phyloP scores from a whole-genome alignment of 1,284 basidiomycete genomes.

The Ceratobasidium sp. region DNA sequence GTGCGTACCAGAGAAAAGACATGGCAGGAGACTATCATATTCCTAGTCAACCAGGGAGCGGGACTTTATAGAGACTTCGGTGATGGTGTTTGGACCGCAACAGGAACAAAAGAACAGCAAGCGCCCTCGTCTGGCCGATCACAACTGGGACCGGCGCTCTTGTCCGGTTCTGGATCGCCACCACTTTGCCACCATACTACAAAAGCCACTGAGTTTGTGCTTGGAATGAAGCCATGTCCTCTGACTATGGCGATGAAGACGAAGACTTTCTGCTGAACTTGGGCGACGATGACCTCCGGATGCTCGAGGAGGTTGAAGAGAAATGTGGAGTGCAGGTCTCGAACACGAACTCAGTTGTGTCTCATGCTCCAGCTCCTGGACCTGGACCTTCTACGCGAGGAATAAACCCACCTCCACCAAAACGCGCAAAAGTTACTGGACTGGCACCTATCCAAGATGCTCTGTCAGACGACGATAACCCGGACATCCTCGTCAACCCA shows the following conservation, averaged over 20 bases:
- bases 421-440: conserved; percentile 18
- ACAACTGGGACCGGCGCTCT: not conserved
- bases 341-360: not conserved
- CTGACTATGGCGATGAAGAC: conserved; percentile 32
- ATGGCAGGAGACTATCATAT: not conserved
- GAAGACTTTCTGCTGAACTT: conserved; percentile 20
- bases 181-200: not conserved
- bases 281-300: conserved; percentile 30
- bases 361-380: not conserved
- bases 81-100: conserved; percentile 8
- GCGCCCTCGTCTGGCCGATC: not conserved
- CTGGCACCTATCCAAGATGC: not conserved
- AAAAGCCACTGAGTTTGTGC: not conserved
- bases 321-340: conserved; percentile 14
- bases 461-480: conserved; percentile 8
- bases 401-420: conserved; percentile 15
- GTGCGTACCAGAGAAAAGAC: conserved; percentile 12
- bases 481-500: conserved; percentile 25
- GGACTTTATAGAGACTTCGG: not conserved
- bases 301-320: conserved; percentile 26
- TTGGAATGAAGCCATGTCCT: conserved; percentile 33
- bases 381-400: not conserved
- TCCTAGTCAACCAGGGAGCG: not conserved
- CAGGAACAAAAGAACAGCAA: conserved; percentile 10
- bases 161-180: conserved; percentile 5